Evolutionary conservation across 192 early-diverging fungal genomes (phyloP).

Genomic region (Coemansia sp.): DNA sequence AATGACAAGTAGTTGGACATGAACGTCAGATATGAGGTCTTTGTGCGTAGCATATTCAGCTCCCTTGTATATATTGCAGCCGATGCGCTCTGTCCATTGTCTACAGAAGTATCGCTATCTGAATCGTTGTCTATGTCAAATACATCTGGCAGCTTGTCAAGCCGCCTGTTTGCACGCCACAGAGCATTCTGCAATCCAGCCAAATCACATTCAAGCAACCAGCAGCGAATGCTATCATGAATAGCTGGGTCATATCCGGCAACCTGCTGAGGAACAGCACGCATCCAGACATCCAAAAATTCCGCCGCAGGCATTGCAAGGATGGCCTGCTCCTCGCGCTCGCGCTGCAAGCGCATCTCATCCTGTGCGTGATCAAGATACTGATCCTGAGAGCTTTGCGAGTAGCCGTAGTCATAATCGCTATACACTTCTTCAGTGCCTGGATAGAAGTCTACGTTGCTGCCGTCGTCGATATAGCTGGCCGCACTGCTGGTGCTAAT

Average conservation of each 20-base stretch:
- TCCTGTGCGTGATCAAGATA: not conserved
- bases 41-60: slow-evolving; percentile 10
- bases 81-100: not conserved
- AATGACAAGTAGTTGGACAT: slow-evolving; percentile 35
- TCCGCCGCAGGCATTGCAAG: slow-evolving; percentile 26
- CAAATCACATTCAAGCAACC: slow-evolving; percentile 22
- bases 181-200: not conserved
- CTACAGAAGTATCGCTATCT: not conserved
- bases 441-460: slow-evolving; percentile 10
- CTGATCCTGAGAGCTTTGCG: slow-evolving; percentile 7
- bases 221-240: slow-evolving; percentile 24
- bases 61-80: not conserved
- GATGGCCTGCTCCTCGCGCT: slow-evolving; percentile 33
- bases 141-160: slow-evolving; percentile 48
- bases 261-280: slow-evolving; percentile 25
- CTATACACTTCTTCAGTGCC: slow-evolving; percentile 20
- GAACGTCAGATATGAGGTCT: slow-evolving; percentile 23
- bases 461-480: slow-evolving; percentile 5
- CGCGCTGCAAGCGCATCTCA: slow-evolving; percentile 17
- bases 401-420: slow-evolving; percentile 10
- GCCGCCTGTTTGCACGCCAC: slow-evolving; percentile 27
- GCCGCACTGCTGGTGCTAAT: slow-evolving; percentile 2
- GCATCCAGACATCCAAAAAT: slow-evolving; percentile 38
- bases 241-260: slow-evolving; percentile 18
- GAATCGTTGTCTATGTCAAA: slow-evolving; percentile 4